These are phyloP conservation scores for Dovyalis caffra DNA, from an alignment of 345 rosid species.

Conservation along the genomic window DNA sequence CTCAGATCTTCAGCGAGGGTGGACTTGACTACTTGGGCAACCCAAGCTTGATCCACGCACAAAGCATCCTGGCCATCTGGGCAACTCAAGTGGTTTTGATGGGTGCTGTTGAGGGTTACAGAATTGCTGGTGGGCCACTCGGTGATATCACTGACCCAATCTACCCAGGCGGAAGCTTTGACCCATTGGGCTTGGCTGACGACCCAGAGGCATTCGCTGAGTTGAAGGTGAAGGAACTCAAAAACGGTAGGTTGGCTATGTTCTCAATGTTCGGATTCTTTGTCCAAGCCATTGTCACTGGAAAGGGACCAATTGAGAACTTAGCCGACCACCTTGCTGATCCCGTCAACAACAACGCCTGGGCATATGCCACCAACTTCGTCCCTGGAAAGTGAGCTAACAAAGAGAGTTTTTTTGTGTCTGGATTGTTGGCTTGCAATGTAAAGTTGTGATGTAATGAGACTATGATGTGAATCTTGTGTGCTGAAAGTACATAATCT, in stretches of 20 bases:
- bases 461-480: too few species aligned
- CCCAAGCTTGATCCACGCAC: conserved; percentile 33
- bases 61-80: conserved; percentile 34
- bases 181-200: conserved; percentile 18
- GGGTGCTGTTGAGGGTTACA: conserved; percentile 18
- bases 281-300: conserved; percentile 33
- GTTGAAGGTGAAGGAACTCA: conserved; percentile 33
- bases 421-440: too few species aligned
- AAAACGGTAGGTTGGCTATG: conserved; percentile 29
- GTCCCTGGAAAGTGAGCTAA: conserved; percentile 21
- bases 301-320: conserved; percentile 34
- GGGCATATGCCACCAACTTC: conserved; percentile 36
- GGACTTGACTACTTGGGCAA: conserved; percentile 33
- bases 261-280: conserved; percentile 22
- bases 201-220: too few species aligned
- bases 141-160: conserved; percentile 25
- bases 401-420: too few species aligned
- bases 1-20: conserved; percentile 33
- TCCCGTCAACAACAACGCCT: conserved; percentile 32
- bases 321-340: conserved; percentile 28
- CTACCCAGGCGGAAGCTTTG: conserved; percentile 33
- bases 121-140: too few species aligned
- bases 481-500: too few species aligned
- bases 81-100: conserved; percentile 28
- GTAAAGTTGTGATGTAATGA: too few species aligned